These are phyloP conservation scores for Monilinia aucupariae DNA, from an alignment of 2,329 filamentous ascomycete genomes.

Conservation along the genomic window DNA sequence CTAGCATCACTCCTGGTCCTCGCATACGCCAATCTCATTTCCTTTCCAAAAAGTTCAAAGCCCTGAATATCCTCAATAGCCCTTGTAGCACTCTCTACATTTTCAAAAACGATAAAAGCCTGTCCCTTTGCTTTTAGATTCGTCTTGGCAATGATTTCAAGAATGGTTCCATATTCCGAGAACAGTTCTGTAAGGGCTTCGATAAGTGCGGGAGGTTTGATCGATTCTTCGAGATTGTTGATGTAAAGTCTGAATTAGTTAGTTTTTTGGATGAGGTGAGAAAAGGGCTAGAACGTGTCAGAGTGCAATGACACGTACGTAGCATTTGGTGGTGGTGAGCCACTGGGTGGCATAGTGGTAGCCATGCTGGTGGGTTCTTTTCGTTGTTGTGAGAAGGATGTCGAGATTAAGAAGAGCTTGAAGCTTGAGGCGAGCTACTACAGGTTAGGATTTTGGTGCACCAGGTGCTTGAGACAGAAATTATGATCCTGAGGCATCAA, in stretches of 20 bases:
- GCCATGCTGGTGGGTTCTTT: conserved; percentile 3
- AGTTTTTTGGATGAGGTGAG: conserved; percentile 17
- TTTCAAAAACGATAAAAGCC: conserved; percentile 89
- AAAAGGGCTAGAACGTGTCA: conserved; percentile 46
- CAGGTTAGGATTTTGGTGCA: background rate
- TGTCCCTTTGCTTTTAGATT: conserved; percentile 92
- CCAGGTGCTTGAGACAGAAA: background rate
- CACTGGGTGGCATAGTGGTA: conserved; percentile 1
- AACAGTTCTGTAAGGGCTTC: conserved; percentile 73
- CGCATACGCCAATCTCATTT: conserved; percentile 79
- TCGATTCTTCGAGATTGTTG: conserved; percentile 86
- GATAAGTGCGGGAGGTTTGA: conserved; percentile 74
- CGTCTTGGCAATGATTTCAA: conserved; percentile 82
- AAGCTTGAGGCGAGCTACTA: background rate
- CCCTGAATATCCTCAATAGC: conserved; percentile 88
- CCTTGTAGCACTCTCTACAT: conserved; percentile 66
- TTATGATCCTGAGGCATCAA: background rate
- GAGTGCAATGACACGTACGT: conserved; percentile 72
- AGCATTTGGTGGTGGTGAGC: conserved; percentile 44
- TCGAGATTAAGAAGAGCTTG: background rate
- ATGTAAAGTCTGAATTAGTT: conserved; percentile 53
- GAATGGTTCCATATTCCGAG: conserved; percentile 77
- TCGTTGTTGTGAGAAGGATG: background rate
- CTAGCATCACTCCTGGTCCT: conserved; percentile 82
- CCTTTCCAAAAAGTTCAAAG: conserved; percentile 88